Base-by-base conservation (phyloP, 495 filamentous ascomycete genomes). In the Lophium mytilinum region DNA sequence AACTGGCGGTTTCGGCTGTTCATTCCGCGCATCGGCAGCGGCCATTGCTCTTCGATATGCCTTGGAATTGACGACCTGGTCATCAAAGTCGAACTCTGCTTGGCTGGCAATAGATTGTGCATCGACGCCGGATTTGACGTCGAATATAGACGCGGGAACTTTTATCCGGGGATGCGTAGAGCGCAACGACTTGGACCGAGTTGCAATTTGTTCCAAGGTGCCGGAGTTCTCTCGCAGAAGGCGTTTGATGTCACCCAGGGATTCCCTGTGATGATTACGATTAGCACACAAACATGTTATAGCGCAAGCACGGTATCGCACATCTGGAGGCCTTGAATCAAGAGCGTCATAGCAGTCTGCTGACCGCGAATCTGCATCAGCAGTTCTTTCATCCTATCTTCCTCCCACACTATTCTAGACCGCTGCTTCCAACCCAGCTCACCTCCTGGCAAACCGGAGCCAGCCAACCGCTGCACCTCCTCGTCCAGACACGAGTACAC, bases 321-420 rank as follows among this genome's bases (percentile, higher is more conserved):
- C 57, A 61, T 64, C 35, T 64, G 61, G 9, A 64, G 50, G 9
- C 47, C 47, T 36, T 64, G 61, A 30, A 64, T 50, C 3, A 64
- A 39, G 3, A 64, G 33, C 15, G 33, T 50, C 17, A 64, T 41
- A 6, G 53, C 50, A 1, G 42, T 52, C 50, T 64, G 61, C 34
- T 61, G 57, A 9, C 53, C 57, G 4, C 57, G 52, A 15, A 64
- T 57, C 41, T 64, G 61, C 34, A 42, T 50, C 42, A 64, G 50
- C n/a, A 64, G n/a, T 9, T 64, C 57, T 50, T 61, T 60, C 34
- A 64, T 61, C 3, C 17, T 55, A 4, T 57, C 61, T 39, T 64
- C 61, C 43, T 53, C 61, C 57, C 47, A 64, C 5, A 61, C 17
- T 40, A 42, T 53, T 43, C 55, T 60, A 17, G 39, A n/a, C 21